Conservation (phyloP, 2,329 filamentous ascomycete species). For the Penicillium sclerotiorum region DNA sequence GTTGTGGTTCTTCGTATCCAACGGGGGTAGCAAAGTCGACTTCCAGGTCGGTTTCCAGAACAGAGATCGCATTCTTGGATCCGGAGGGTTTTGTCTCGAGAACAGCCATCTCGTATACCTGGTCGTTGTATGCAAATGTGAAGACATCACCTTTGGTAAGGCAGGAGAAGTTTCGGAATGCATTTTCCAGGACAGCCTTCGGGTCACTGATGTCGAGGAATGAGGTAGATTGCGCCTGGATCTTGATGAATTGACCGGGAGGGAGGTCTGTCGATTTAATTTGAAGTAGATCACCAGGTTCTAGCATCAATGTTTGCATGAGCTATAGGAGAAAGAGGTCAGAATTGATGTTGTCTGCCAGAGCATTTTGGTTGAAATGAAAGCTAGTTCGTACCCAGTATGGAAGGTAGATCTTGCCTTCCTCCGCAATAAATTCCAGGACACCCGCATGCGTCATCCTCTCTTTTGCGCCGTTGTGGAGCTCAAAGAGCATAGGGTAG, state of each 20-base stretch:
- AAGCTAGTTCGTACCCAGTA: conserved; percentile 70
- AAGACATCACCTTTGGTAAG: conserved; percentile 93
- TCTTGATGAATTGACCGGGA: conserved; percentile 88
- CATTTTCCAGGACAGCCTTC: conserved; percentile 94
- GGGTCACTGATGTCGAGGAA: conserved; percentile 98
- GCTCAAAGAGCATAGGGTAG: conserved; percentile 95
- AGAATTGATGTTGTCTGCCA: conserved; percentile 3
- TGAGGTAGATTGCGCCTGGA: conserved; percentile 88
- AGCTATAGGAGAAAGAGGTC: conserved; percentile 58
- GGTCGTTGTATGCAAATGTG: conserved; percentile 95
- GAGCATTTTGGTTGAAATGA: not conserved
- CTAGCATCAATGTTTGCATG: conserved; percentile 87
- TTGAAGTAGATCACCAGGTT: conserved; percentile 92
- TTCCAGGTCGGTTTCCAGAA: conserved; percentile 93
- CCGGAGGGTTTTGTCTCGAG: conserved; percentile 87
- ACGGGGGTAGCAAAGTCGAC: conserved; percentile 95
- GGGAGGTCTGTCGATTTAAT: conserved; percentile 93
- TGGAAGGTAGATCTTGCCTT: conserved; percentile 93
- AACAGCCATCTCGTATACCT: conserved; percentile 88
- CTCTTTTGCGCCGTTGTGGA: conserved; percentile 81
- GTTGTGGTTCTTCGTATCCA: conserved; percentile 87
- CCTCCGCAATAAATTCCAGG: conserved; percentile 94
- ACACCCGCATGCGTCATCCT: conserved; percentile 91
- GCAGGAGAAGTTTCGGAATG: conserved; percentile 93
- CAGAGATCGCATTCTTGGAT: conserved; percentile 81